These are phyloP conservation scores for Suhomyces anneliseae DNA, from an alignment of 1,139 yeast genomes.

Conservation along the genomic window DNA sequence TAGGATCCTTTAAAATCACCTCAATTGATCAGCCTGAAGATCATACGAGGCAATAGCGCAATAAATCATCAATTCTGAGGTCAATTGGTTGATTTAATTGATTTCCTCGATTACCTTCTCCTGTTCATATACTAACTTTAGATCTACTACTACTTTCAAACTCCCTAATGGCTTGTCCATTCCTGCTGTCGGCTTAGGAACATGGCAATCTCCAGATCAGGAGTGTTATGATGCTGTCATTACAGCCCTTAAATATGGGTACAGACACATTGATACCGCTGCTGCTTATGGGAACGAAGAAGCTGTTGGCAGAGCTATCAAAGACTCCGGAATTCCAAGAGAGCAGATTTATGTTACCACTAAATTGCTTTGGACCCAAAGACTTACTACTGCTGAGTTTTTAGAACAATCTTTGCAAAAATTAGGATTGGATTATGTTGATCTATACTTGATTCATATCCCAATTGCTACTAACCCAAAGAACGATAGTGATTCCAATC, in stretches of 20 bases:
- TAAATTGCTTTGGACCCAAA: slow-evolving; percentile 72
- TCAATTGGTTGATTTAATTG: no score
- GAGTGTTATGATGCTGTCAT: slow-evolving; percentile 61
- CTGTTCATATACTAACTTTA: neutral
- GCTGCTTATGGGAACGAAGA: slow-evolving; percentile 65
- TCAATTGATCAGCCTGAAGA: no score
- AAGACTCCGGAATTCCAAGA: slow-evolving; percentile 66
- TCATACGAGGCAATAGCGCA: no score
- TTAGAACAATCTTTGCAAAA: no score
- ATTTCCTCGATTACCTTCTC: no score
- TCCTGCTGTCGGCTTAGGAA: slow-evolving; percentile 62
- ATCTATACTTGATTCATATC: no score
- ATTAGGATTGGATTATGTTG: no score
- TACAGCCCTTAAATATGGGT: slow-evolving; percentile 49
- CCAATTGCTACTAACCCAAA: no score
- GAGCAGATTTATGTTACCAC: slow-evolving; percentile 76
- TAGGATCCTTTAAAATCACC: no score
- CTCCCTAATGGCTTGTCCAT: slow-evolving; percentile 32
- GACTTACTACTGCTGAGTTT: slow-evolving; percentile 58
- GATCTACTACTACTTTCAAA: slow-evolving; percentile 10
- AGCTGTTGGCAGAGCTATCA: slow-evolving; percentile 64
- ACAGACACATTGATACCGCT: slow-evolving; percentile 80
- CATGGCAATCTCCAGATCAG: slow-evolving; percentile 50
- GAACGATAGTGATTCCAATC: no score
- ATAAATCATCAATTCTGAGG: no score